Conservation (phyloP, 106 monocot species). For the Cymbidium sinense region DNA sequence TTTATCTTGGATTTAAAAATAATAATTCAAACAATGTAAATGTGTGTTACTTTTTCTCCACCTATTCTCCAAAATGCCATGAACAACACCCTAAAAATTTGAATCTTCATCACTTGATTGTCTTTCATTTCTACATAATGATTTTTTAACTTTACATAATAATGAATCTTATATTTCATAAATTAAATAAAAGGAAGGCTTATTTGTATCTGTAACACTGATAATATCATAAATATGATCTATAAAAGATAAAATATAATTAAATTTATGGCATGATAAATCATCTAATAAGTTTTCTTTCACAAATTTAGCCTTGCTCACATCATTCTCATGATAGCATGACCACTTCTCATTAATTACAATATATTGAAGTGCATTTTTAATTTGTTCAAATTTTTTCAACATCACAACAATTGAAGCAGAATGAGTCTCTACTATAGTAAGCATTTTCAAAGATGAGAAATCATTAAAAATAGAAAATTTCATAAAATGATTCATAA, state of each 20-base stretch:
- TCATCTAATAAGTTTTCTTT: background rate
- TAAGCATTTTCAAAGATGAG: too few species aligned
- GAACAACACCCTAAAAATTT: constrained; percentile 3
- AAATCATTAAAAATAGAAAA: too few species aligned
- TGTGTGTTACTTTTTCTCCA: constrained; percentile 15
- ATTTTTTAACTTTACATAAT: constrained; percentile 16
- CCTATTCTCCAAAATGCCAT: constrained; percentile 2
- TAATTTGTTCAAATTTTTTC: background rate
- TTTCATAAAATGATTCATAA: background rate
- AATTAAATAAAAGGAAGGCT: constrained; percentile 4
- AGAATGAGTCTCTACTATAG: too few species aligned
- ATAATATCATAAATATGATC: too few species aligned
- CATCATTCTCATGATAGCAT: background rate
- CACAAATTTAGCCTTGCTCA: background rate
- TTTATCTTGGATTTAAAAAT: constrained; percentile 17
- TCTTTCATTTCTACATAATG: constrained; percentile 13
- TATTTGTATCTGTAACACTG: too few species aligned
- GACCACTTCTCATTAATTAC: background rate
- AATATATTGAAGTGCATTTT: background rate
- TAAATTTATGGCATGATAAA: too few species aligned
- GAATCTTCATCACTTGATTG: constrained; percentile 10
- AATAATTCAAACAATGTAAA: constrained; percentile 16
- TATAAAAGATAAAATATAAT: too few species aligned
- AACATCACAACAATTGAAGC: too few species aligned
- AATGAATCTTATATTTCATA: constrained; percentile 27